These are phyloP conservation scores for Talaromyces borbonicus DNA, from an alignment of 495 filamentous ascomycete species.

Conservation along the genomic window DNA sequence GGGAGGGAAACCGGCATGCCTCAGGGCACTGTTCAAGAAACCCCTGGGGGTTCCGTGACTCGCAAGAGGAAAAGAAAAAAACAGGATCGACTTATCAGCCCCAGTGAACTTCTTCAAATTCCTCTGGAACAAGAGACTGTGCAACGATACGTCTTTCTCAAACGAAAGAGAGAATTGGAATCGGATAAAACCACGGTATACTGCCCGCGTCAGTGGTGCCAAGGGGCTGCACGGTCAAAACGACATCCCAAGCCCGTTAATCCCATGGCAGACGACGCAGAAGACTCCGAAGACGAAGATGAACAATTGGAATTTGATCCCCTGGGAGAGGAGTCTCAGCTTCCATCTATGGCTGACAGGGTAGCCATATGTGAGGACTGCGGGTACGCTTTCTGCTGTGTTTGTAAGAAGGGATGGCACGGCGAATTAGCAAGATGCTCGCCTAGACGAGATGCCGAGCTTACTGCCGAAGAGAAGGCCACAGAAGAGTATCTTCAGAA, in stretches of 20 bases:
- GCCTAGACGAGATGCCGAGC: conserved; percentile 48
- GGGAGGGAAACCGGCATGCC: conserved; percentile 42
- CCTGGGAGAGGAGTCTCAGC: conserved; percentile 23
- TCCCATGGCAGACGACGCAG: conserved; percentile 38
- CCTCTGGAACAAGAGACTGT: conserved; percentile 63
- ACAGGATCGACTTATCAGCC: conserved; percentile 58
- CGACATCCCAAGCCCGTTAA: conserved; percentile 59
- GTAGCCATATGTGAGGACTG: conserved; percentile 85
- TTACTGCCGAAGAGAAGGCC: conserved; percentile 75
- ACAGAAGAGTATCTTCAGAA: conserved; percentile 68
- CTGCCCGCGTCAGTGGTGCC: conserved; percentile 89
- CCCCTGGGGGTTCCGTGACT: conserved; percentile 3
- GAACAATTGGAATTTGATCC: conserved; percentile 21
- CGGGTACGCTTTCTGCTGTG: conserved; percentile 79
- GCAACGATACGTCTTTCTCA: conserved; percentile 77
- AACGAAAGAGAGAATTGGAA: conserved; percentile 85
- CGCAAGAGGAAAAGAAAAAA: conserved; percentile 28
- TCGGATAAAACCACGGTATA: conserved; percentile 88
- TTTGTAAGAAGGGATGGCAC: conserved; percentile 75
- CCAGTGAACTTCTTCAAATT: conserved; percentile 83
- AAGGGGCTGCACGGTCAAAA: conserved; percentile 75
- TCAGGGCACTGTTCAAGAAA: background rate
- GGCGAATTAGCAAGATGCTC: conserved; percentile 64
- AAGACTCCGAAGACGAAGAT: conserved; percentile 33
- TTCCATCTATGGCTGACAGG: conserved; percentile 44